Conservation (phyloP, 768 basidiomycete species). For the Kwoniella europaea region DNA sequence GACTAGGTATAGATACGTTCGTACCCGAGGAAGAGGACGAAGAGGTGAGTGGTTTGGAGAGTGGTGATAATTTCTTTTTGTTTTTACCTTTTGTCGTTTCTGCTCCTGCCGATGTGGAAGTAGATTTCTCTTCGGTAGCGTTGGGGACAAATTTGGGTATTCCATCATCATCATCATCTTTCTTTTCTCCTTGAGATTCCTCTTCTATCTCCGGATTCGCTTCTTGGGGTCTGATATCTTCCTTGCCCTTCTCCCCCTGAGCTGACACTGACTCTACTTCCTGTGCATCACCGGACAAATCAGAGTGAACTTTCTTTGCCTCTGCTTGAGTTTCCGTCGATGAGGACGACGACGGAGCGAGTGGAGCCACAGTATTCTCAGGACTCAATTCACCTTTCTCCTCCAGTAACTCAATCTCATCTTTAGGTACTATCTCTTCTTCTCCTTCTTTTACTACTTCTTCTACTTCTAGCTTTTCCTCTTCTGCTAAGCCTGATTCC, state of each 20-base stretch:
- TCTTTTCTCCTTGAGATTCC: too few relatives aligned
- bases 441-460: slow-evolving; percentile 3
- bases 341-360: slow-evolving; percentile 4
- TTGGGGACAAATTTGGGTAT: too few relatives aligned
- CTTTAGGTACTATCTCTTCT: slow-evolving; percentile 38
- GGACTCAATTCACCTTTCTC: slow-evolving; percentile 38
- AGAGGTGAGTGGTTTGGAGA: background rate
- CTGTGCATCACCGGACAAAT: too few relatives aligned
- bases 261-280: background rate
- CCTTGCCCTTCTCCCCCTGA: too few relatives aligned
- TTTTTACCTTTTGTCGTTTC: background rate
- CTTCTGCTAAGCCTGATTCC: background rate
- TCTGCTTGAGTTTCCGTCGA: background rate
- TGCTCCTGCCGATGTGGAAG: too few relatives aligned
- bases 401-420: slow-evolving; percentile 52
- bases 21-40: background rate
- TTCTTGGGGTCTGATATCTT: too few relatives aligned
- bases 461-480: background rate
- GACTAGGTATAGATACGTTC: slow-evolving; percentile 8
- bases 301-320: background rate
- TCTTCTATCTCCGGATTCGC: too few relatives aligned
- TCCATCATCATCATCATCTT: too few relatives aligned
- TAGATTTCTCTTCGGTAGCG: too few relatives aligned
- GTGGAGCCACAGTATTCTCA: slow-evolving; percentile 26
- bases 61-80: background rate